These are phyloP conservation scores for Pseudozyma thailandica DNA, from an alignment of 1,284 basidiomycete genomes.

Conservation along the genomic window DNA sequence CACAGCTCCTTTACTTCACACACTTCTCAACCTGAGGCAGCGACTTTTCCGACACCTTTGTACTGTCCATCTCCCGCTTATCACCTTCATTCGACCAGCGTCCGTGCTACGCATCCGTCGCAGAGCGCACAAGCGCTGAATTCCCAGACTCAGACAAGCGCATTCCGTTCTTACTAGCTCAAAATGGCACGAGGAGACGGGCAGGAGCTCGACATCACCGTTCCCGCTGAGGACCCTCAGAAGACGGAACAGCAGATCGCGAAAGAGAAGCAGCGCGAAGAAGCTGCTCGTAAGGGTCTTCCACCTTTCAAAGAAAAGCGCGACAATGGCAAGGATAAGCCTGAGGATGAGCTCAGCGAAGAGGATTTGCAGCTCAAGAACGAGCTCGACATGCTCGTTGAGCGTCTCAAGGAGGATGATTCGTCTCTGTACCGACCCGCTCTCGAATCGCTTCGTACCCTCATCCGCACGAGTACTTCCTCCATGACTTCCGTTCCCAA, in stretches of 20 bases:
- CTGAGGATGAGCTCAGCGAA: slow-evolving; percentile 84
- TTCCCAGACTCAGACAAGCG: background rate
- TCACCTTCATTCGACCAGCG: too few species aligned
- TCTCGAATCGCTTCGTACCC: slow-evolving; percentile 89
- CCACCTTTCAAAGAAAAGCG: slow-evolving; percentile 36
- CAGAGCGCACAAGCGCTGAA: slow-evolving; percentile 7
- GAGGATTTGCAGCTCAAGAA: slow-evolving; percentile 93
- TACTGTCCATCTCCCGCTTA: too few species aligned
- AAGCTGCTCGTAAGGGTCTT: slow-evolving; percentile 47
- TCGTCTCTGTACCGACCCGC: slow-evolving; percentile 86
- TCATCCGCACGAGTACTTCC: slow-evolving; percentile 95
- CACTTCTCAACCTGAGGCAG: background rate
- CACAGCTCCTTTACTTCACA: background rate
- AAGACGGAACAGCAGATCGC: slow-evolving; percentile 52
- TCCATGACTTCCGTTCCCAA: slow-evolving; percentile 99
- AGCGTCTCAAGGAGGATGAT: slow-evolving; percentile 90
- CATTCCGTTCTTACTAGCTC: slow-evolving; percentile 2
- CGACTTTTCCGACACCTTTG: too few species aligned
- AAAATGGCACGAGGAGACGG: slow-evolving; percentile 53
- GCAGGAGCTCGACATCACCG: slow-evolving; percentile 49
- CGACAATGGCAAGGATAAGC: slow-evolving; percentile 70
- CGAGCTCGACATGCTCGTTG: slow-evolving; percentile 97
- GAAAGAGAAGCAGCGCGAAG: slow-evolving; percentile 48
- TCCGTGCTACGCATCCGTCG: background rate
- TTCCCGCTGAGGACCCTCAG: slow-evolving; percentile 46